These are phyloP conservation scores for Porodaedalea pini DNA, from an alignment of 1,284 basidiomycete genomes.

Conservation along the genomic window DNA sequence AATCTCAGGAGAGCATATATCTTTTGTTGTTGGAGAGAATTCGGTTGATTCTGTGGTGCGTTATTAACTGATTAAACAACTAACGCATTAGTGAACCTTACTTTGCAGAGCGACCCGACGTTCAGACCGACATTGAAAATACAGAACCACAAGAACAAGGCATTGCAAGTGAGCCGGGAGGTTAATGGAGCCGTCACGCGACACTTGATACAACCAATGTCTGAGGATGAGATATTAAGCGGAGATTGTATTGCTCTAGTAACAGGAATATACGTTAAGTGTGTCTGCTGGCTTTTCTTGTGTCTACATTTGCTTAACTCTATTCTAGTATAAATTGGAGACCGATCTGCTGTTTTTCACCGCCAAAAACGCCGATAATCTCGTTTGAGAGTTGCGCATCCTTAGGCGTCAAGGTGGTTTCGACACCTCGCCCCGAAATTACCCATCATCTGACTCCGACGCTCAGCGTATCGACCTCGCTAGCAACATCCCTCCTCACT, in stretches of 20 bases:
- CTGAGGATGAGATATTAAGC: constrained; percentile 38
- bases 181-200: constrained; percentile 33
- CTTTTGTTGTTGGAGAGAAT: constrained; percentile 50
- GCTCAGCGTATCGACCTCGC: constrained; percentile 43
- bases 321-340: constrained; percentile 50
- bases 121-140: constrained; percentile 41
- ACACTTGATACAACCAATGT: constrained; percentile 30
- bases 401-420: constrained; percentile 56
- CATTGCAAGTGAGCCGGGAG: constrained; percentile 28
- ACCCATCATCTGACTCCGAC: constrained; percentile 60
- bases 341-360: constrained; percentile 47
- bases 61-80: constrained; percentile 29
- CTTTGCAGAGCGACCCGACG: constrained; percentile 21
- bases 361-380: constrained; percentile 29
- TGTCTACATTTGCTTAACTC: constrained; percentile 6
- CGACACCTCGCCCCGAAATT: constrained; percentile 39
- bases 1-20: constrained; percentile 56
- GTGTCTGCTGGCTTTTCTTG: constrained; percentile 24
- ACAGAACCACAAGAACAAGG: constrained; percentile 44
- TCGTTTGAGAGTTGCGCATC: constrained; percentile 45
- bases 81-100: constrained; percentile 3
- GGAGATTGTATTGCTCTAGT: constrained; percentile 52
- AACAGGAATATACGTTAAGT: constrained; percentile 43
- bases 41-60: constrained; percentile 52
- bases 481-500: constrained; percentile 55